Evolutionary conservation across 78 protist genomes (phyloP), one percentile per base, ranked within the genome.

Genomic region (Tieghemostelium lacteum): DNA sequence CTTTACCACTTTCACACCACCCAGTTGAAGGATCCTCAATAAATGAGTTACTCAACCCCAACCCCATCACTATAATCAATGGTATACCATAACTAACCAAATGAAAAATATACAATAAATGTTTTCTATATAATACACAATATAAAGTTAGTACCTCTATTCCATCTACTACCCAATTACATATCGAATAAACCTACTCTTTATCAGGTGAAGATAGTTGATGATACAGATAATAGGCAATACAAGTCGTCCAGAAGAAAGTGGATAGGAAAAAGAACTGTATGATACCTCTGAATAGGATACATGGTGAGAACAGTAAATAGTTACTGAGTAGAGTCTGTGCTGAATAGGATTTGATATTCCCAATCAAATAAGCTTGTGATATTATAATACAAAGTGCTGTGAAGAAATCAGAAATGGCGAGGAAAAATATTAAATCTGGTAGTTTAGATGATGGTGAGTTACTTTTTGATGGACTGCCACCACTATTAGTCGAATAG

Each of bases 211-310:
- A 45, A n/a, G 89, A 83, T 42, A 83, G 42, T 83, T 83, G 89
- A 40, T 83, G 49, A 45, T 69, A 83, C 26, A 83, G 62, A 83
- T 83, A 83, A 42, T 54, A 66, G 8, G 89, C 52, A 12, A 83
- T 83, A 58, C 78, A 83, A 40, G 80, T 60, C n/a, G 89, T 69
- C 71, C 75, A 69, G 42, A 83, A 58, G 70, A 83, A 83, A 14
- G 89, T 83, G 16, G 89, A 54, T 33, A 83, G 34, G 40, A 63
- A 83, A 62, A 60, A 69, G 67, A 83, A 83, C 40, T 83, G 89
- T 29, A 83, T 83, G 2, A 52, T 3, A 1, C 67, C 71, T 26
- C 89, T 5, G 19, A 83, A 69, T 28, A 55, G 19, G 19, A 83
- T 40, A 69, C 89, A 83, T 17, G 89, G 72, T 40, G 89, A 83